phyloP scores from a whole-genome alignment of 2,329 filamentous ascomycete genomes.

The Ceratocystis albifundus region DNA sequence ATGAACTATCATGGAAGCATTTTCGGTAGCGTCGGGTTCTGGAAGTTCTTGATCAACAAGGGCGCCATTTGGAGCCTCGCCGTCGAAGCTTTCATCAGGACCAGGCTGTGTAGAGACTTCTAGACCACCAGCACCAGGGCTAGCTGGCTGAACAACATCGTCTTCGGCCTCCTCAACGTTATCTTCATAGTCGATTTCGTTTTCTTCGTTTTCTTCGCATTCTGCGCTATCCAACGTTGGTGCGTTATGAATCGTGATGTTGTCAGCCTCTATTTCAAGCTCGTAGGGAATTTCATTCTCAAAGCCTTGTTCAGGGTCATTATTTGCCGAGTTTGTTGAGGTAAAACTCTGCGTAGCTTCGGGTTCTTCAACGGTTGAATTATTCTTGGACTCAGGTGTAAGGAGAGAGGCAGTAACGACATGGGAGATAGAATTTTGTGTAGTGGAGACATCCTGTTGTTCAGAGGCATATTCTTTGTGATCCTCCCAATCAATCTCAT shows the following conservation, averaged over 20 bases:
- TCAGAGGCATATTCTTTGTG: conserved; percentile 1
- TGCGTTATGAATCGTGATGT: not conserved
- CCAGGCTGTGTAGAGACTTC: conserved; percentile 23
- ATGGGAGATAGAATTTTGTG: not conserved
- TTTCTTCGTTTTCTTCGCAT: conserved; percentile 18
- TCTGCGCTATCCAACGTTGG: not conserved
- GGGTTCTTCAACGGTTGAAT: not conserved
- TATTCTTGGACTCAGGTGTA: conserved; percentile 1
- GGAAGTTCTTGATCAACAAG: conserved; percentile 29
- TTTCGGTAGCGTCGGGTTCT: conserved; percentile 23
- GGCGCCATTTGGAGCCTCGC: conserved; percentile 23
- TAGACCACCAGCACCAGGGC: not conserved
- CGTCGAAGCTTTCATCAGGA: conserved; percentile 25
- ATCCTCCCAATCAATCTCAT: conserved; percentile 23
- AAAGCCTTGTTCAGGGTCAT: not conserved
- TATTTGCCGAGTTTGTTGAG: not conserved
- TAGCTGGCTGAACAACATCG: not conserved
- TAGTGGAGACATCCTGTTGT: not conserved
- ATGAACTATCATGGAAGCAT: conserved; percentile 12
- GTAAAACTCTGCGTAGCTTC: not conserved
- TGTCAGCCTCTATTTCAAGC: conserved; percentile 16
- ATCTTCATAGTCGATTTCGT: conserved; percentile 24
- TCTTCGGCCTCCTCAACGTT: conserved; percentile 1
- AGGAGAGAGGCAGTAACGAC: not conserved
- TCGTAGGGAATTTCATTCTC: conserved; percentile 19